Percentiles rank a stretch among this genome's conserved stretches.
Evolutionary conservation across 768 basidiomycete genomes (phyloP).

Genomic region (Lentinula edodes): DNA sequence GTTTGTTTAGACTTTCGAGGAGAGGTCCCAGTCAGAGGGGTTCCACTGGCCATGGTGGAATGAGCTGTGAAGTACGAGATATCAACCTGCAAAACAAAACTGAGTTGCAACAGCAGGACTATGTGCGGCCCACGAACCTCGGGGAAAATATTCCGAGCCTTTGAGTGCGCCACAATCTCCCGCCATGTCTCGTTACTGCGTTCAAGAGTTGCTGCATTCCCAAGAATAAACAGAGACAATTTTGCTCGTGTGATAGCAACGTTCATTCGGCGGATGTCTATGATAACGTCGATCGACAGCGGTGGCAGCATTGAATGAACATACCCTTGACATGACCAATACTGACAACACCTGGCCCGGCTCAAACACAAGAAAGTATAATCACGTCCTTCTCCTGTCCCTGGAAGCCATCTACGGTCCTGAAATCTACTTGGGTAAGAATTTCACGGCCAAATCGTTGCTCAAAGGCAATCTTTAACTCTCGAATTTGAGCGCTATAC

Average conservation of each 20-base stretch:
- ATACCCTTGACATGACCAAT: slow-evolving; percentile 88
- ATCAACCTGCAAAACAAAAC: slow-evolving; percentile 15
- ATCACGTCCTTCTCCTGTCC: slow-evolving; percentile 99
- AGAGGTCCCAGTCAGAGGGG: slow-evolving; percentile 8
- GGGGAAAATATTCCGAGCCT: slow-evolving; percentile 53
- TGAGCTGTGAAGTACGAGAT: slow-evolving; percentile 32
- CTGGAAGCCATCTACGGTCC: slow-evolving; percentile 98
- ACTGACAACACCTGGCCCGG: slow-evolving; percentile 74
- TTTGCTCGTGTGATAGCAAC: slow-evolving; percentile 96
- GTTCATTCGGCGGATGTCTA: slow-evolving; percentile 89
- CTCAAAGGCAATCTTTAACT: slow-evolving; percentile 66
- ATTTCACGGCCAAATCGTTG: slow-evolving; percentile 69
- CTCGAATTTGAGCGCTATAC: slow-evolving; percentile 86
- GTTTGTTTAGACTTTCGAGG: slow-evolving; percentile 16
- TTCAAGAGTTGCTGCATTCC: slow-evolving; percentile 85
- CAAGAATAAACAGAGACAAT: slow-evolving; percentile 90
- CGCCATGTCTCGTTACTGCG: slow-evolving; percentile 80
- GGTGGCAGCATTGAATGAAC: slow-evolving; percentile 3
- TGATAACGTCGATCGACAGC: slow-evolving; percentile 1
- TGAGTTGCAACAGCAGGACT: not conserved
- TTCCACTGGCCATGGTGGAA: not conserved
- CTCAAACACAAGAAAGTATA: slow-evolving; percentile 94
- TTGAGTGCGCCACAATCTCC: slow-evolving; percentile 71
- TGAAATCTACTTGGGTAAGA: slow-evolving; percentile 75
- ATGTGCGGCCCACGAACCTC: slow-evolving; percentile 41